A percentile compares a stretch with the other conserved stretches of the same genome.
Evolutionary conservation across 1,284 basidiomycete genomes (phyloP).

Genomic region (Cryptococcus sp.): DNA sequence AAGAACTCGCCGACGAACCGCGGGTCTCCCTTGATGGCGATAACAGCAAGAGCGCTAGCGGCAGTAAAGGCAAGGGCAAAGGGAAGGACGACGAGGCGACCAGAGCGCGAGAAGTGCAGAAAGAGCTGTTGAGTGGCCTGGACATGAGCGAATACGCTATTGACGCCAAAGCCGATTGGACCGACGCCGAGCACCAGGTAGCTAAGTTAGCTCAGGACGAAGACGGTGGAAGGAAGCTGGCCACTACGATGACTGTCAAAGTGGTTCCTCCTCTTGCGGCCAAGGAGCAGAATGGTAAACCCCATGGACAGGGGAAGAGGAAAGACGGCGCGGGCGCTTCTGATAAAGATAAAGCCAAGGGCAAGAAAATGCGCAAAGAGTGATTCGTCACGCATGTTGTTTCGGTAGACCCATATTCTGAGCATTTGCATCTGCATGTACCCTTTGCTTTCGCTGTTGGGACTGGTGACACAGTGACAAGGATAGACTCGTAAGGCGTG

Average conservation of each 20-base stretch:
- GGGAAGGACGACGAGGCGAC: conserved; percentile 47
- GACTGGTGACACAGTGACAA: too few relatives aligned
- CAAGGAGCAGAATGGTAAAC: conserved; percentile 62
- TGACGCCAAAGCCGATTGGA: conserved; percentile 72
- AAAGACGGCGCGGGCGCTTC: conserved; percentile 28
- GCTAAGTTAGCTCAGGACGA: conserved; percentile 56
- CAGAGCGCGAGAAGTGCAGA: conserved; percentile 59
- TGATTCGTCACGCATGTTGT: not conserved
- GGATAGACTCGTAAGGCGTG: too few relatives aligned
- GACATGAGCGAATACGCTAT: conserved; percentile 85
- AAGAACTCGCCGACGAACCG: conserved; percentile 62
- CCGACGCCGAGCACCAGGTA: conserved; percentile 70
- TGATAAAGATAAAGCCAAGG: conserved; percentile 39
- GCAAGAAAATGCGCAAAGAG: conserved; percentile 28
- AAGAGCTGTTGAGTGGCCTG: conserved; percentile 79
- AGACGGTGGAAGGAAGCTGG: conserved; percentile 55
- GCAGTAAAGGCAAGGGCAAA: conserved; percentile 53
- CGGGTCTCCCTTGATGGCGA: too few relatives aligned
- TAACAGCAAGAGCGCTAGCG: too few relatives aligned
- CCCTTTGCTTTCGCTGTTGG: too few relatives aligned
- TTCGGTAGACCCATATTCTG: too few relatives aligned
- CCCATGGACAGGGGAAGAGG: conserved; percentile 62
- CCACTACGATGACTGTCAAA: conserved; percentile 76
- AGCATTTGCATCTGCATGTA: too few relatives aligned
- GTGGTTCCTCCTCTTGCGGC: conserved; percentile 50